Conservation (phyloP, 106 monocot species). For the Platanthera zijinensis region DNA sequence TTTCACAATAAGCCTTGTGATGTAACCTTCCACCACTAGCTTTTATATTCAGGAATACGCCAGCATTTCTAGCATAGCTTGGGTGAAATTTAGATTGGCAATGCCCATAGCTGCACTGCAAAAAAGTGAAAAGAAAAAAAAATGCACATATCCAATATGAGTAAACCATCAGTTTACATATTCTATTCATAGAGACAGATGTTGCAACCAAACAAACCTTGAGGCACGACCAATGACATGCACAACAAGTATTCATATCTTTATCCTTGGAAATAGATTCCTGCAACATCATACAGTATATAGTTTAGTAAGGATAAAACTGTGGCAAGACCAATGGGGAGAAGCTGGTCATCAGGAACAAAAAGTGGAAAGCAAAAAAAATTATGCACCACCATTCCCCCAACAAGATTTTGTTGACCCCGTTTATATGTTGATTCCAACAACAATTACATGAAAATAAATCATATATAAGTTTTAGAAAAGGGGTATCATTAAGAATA, state of each 20-base stretch:
- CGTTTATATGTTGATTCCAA: conserved; percentile 64
- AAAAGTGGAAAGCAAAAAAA: not conserved
- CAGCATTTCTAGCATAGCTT: conserved; percentile 65
- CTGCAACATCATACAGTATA: conserved; percentile 24
- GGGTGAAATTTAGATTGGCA: conserved; percentile 83
- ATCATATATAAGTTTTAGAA: not conserved
- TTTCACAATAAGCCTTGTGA: conserved; percentile 80
- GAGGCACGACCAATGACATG: too few species aligned
- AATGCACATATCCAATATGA: not conserved
- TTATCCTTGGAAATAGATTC: conserved; percentile 47
- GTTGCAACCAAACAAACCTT: conserved; percentile 33
- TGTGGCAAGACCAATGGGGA: not conserved
- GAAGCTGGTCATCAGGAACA: not conserved
- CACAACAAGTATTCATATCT: conserved; percentile 39
- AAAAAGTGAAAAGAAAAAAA: conserved; percentile 2
- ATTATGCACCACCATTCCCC: conserved; percentile 67
- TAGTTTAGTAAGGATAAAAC: not conserved
- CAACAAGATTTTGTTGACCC: conserved; percentile 69
- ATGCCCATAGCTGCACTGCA: conserved; percentile 80
- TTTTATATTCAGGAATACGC: conserved; percentile 71
- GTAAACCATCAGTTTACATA: not conserved
- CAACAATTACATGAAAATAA: conserved; percentile 48
- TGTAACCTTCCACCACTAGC: conserved; percentile 45
- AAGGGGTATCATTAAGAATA: not conserved
- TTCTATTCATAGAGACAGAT: conserved; percentile 2